Percentiles rank a stretch among this genome's conserved stretches.
Conservation (phyloP, 805 yeast genomes). For the Crinitomyces ghanaensis region DNA sequence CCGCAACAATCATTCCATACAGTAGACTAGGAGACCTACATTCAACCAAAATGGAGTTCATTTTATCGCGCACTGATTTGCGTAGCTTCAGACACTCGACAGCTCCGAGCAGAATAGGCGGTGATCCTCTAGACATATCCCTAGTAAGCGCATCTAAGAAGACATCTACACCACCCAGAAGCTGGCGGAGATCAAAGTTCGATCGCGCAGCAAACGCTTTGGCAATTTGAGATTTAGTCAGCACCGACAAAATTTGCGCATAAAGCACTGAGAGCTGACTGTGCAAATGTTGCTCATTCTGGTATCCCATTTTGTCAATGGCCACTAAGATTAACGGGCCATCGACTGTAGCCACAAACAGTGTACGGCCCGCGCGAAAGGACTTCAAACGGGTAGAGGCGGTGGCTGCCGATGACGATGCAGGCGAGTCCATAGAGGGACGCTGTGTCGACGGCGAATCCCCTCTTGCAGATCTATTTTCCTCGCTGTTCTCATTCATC, state of each 20-base stretch:
- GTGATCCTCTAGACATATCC: constrained; percentile 41
- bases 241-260: constrained; percentile 66
- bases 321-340: constrained; percentile 68
- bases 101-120: constrained; percentile 53
- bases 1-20: constrained; percentile 64
- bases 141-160: constrained; percentile 56
- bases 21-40: constrained; percentile 44
- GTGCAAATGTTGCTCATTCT: constrained; percentile 31
- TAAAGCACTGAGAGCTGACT: constrained; percentile 64
- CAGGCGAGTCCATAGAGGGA: constrained; percentile 4
- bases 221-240: constrained; percentile 68
- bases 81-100: constrained; percentile 52
- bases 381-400: constrained; percentile 25
- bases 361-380: constrained; percentile 40
- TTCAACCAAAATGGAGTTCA: constrained; percentile 44
- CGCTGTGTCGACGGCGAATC: not conserved
- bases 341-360: constrained; percentile 49
- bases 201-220: constrained; percentile 59
- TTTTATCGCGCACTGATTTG: constrained; percentile 42
- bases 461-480: constrained; percentile 14
- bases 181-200: constrained; percentile 70
- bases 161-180: constrained; percentile 64
- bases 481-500: constrained; percentile 18
- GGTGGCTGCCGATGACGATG: no score
- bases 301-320: constrained; percentile 31